phyloP scores from a whole-genome alignment of 1,139 yeast species.

The Saccharomyces hybrid region DNA sequence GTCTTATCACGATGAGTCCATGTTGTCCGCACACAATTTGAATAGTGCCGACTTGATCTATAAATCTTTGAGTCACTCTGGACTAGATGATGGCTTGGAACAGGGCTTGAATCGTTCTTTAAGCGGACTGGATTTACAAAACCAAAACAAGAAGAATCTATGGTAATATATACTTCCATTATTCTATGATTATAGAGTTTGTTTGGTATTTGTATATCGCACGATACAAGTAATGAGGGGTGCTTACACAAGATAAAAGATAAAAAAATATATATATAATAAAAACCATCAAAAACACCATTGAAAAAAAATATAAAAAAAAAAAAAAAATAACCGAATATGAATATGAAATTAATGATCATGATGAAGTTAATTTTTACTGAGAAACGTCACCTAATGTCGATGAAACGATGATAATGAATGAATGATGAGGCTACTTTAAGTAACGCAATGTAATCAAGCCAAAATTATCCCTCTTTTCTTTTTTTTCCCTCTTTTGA shows the following conservation, averaged over 20 bases:
- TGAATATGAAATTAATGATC: background rate
- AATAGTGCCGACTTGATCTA: constrained; percentile 16
- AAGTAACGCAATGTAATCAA: background rate
- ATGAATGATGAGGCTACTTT: background rate
- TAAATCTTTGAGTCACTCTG: constrained; percentile 13
- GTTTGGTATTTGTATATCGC: background rate
- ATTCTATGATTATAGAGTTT: constrained; percentile 11
- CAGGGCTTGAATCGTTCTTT: constrained; percentile 29
- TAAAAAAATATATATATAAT: background rate
- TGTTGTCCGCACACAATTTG: constrained; percentile 6
- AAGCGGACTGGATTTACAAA: constrained; percentile 27
- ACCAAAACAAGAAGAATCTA: constrained; percentile 9
- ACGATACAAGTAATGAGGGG: constrained; percentile 8
- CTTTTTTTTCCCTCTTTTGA: background rate
- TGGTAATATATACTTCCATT: constrained; percentile 5
- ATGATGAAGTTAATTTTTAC: background rate
- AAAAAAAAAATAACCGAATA: background rate
- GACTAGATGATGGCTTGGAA: constrained; percentile 22
- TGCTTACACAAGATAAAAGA: constrained; percentile 1
- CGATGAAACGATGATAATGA: background rate
- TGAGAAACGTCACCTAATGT: background rate
- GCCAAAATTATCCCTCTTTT: background rate
- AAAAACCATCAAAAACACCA: background rate
- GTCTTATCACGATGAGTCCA: constrained; percentile 24
- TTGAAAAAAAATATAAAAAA: background rate